Base-by-base conservation (phyloP, 23 red algal species). In the Gracilaria caudata region DNA sequence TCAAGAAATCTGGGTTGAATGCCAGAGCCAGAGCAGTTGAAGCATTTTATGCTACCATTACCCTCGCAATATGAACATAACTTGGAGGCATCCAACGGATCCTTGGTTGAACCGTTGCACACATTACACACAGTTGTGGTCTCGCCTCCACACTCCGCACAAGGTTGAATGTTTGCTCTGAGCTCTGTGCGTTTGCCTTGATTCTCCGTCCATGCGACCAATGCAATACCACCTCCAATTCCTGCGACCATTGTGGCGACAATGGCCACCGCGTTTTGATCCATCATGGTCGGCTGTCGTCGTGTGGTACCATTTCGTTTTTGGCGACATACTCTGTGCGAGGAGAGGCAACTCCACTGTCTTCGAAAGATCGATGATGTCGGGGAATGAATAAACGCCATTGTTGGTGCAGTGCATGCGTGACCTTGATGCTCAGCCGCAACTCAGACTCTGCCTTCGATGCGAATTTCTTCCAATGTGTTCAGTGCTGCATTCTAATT, bases 1-100 rank as follows among this genome's bases (percentile, higher is more conserved):
- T 98, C 96, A 11, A 98, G 65, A 74, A 94, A 98, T 23, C 92
- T 77, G 23, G 96, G 96, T 59, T 98, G 96, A 35, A 93, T 90
- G 19, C 96, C 96, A 13, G 79, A 63, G 20, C 96, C 96, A 19
- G 55, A 45, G 71, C 96, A 98, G 82, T 98, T 98, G 30, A 77
- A 55, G 79, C 96, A 98, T 17, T 66, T 79, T 11, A 90, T 79
- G 9, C 23, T 81, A 13, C 96, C 92, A 0, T 7, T 46, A 0
- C 92, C 92, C 10, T 98, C 86, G 77, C 96, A 98, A 81, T 93
- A 94, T 30, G 56, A 41, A 71, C 96, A 98, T 5, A 25, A 12
- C n/a, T 83, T 77, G 38, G 87, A 54, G n/a, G 56, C 65, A 57
- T 84, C 65, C 51, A 95, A 64, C 4, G 68, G 70, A 56, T 89